phyloP scores from a whole-genome alignment of 2,329 filamentous ascomycete species.

The Calonectria fujianensis region DNA sequence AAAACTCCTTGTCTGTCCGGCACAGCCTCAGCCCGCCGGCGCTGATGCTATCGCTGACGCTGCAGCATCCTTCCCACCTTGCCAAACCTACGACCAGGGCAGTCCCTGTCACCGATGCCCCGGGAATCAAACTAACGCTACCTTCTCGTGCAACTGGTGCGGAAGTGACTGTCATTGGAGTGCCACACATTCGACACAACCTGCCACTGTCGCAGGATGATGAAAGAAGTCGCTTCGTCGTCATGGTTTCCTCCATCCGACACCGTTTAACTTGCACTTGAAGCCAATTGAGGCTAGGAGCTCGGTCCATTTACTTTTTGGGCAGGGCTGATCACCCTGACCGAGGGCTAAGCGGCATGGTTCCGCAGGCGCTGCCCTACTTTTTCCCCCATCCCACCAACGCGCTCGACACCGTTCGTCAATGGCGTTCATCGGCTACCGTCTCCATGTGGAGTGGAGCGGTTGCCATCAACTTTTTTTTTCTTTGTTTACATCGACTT shows the following conservation, averaged over 20 bases:
- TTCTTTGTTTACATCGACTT: slow-evolving; percentile 32
- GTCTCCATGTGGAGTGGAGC: slow-evolving; percentile 49
- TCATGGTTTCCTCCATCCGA: slow-evolving; percentile 30
- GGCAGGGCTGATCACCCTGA: slow-evolving; percentile 42
- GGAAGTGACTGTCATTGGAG: slow-evolving; percentile 11
- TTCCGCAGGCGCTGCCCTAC: slow-evolving; percentile 30
- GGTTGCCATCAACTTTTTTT: slow-evolving; percentile 42
- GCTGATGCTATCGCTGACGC: slow-evolving; percentile 54
- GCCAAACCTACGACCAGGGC: slow-evolving; percentile 45
- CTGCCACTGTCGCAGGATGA: slow-evolving; percentile 30
- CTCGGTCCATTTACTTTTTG: slow-evolving; percentile 45
- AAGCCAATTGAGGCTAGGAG: slow-evolving; percentile 45
- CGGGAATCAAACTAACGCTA: slow-evolving; percentile 20
- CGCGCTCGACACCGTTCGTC: slow-evolving; percentile 24
- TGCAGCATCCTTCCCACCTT: slow-evolving; percentile 49
- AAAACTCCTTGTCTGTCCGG: slow-evolving; percentile 45
- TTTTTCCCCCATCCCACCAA: slow-evolving; percentile 16
- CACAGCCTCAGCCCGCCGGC: slow-evolving; percentile 52
- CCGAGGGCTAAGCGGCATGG: slow-evolving; percentile 35
- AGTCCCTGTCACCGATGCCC: slow-evolving; percentile 45
- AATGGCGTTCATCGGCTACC: slow-evolving; percentile 34
- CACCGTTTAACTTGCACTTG: neutral
- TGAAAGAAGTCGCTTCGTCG: slow-evolving; percentile 39
- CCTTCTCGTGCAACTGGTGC: slow-evolving; percentile 26
- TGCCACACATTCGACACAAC: slow-evolving; percentile 19